Conservation (phyloP, 169 alveolate species). For the Haemoproteus tartakovskyi region DNA sequence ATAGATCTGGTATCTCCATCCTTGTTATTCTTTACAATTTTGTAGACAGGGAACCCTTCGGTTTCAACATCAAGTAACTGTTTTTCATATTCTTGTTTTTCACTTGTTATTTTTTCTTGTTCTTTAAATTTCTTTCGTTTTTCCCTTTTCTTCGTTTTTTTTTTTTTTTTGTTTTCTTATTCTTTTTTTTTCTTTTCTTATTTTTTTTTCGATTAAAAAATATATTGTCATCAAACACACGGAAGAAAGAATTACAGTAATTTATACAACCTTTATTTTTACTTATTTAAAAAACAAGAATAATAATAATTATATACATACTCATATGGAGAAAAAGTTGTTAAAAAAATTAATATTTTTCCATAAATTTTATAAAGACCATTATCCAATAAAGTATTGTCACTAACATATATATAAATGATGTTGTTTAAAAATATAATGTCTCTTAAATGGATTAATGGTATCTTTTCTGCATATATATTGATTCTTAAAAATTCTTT, state of each 20-base stretch:
- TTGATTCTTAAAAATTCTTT: slow-evolving; percentile 40
- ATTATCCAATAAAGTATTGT: slow-evolving; percentile 11
- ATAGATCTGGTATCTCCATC: no score
- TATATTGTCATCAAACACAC: slow-evolving; percentile 15
- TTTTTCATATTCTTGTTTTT: no score
- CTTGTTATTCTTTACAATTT: no score
- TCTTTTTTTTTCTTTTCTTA: background rate
- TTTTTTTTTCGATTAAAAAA: slow-evolving; percentile 6
- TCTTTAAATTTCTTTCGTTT: no score
- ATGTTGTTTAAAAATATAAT: slow-evolving; percentile 27
- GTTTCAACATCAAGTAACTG: no score
- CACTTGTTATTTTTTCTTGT: no score
- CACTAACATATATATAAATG: slow-evolving; percentile 33
- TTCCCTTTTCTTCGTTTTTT: no score
- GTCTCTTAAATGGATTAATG: slow-evolving; percentile 45
- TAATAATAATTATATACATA: slow-evolving; percentile 47
- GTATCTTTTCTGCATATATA: slow-evolving; percentile 60
- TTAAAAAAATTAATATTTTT: slow-evolving; percentile 29
- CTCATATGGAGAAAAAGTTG: slow-evolving; percentile 59
- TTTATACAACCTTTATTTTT: slow-evolving; percentile 1
- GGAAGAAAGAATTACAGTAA: slow-evolving; percentile 25
- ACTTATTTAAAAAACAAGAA: slow-evolving; percentile 3
- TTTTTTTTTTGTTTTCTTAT: no score
- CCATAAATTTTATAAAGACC: slow-evolving; percentile 32
- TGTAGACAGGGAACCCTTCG: no score